phyloP scores from a whole-genome alignment of 2,329 filamentous ascomycete species.

The Penicillium sp. region DNA sequence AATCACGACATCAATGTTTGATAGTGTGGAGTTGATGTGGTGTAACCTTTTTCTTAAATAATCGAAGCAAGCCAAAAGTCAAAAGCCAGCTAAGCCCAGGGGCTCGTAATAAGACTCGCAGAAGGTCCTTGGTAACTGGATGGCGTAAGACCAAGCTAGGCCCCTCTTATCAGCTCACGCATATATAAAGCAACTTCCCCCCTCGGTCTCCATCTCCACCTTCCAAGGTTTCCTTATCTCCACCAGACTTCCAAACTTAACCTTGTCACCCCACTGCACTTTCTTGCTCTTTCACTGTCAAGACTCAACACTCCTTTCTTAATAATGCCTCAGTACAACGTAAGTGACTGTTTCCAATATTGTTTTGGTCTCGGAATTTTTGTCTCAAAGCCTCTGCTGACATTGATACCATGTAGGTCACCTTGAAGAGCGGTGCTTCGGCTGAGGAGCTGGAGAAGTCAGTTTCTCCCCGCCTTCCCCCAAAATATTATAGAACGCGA shows the following conservation, averaged over 20 bases:
- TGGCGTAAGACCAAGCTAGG: conserved; percentile 14
- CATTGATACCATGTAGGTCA: conserved; percentile 60
- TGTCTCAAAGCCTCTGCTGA: conserved; percentile 1
- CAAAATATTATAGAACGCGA: not conserved
- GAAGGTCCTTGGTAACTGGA: conserved; percentile 10
- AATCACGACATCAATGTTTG: conserved; percentile 10
- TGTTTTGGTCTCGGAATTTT: not conserved
- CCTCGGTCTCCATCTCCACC: conserved; percentile 13
- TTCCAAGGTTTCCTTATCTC: conserved; percentile 9
- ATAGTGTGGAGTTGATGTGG: conserved; percentile 2
- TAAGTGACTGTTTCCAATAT: conserved; percentile 17
- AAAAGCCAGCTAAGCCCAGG: not conserved
- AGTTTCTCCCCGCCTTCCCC: conserved; percentile 22
- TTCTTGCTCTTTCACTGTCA: not conserved
- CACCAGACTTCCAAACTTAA: conserved; percentile 7
- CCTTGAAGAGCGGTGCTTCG: conserved; percentile 70
- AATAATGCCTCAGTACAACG: conserved; percentile 43
- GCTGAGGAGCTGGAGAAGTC: conserved; percentile 68
- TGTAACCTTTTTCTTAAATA: conserved; percentile 4
- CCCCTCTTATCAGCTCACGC: conserved; percentile 15
- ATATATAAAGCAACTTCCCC: conserved; percentile 7
- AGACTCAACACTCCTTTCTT: not conserved
- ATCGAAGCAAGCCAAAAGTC: not conserved
- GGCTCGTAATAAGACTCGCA: not conserved
- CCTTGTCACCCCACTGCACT: not conserved